Evolutionary conservation across 352 stramenopile species (phyloP).

Genomic region (Phytopythium kandeliae): DNA sequence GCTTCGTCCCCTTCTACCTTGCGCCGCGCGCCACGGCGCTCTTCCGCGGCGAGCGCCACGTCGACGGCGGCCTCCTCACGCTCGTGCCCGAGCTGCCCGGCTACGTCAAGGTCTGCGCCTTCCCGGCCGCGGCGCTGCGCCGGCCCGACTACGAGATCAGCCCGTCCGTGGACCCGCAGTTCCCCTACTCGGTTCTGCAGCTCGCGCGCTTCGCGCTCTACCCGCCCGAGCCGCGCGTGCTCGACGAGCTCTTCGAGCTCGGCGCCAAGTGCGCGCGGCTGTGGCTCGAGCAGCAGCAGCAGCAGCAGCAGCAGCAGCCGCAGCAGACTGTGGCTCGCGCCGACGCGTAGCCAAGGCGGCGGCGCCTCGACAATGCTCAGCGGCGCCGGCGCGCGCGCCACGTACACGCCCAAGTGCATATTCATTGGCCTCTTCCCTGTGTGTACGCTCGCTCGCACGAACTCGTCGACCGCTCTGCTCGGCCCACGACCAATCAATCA

Average conservation of each 20-base stretch:
- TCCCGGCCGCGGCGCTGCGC: constrained; percentile 46
- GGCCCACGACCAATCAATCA: no score
- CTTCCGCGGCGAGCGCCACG: constrained; percentile 61
- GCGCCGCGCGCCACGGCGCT: constrained; percentile 30
- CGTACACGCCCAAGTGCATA: background rate
- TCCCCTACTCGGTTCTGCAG: constrained; percentile 53
- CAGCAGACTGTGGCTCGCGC: no score
- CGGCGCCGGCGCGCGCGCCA: no score
- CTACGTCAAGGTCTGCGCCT: constrained; percentile 67
- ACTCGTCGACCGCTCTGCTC: background rate
- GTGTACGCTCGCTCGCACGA: no score
- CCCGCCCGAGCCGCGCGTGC: constrained; percentile 39
- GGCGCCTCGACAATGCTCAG: no score
- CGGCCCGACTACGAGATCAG: constrained; percentile 72
- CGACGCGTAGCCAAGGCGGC: background rate
- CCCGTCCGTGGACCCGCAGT: constrained; percentile 52
- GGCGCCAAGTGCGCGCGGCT: constrained; percentile 41
- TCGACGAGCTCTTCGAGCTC: constrained; percentile 64
- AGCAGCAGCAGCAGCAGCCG: background rate
- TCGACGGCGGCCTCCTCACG: constrained; percentile 64
- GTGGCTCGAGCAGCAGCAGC: constrained; percentile 33
- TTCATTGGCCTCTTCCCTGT: no score
- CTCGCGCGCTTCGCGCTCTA: constrained; percentile 51
- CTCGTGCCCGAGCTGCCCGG: constrained; percentile 62
- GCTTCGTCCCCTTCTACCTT: constrained; percentile 78